A percentile compares a stretch with the other conserved stretches of the same genome.
phyloP scores from a whole-genome alignment of 1,284 basidiomycete genomes.

The Takashimella tepidaria region DNA sequence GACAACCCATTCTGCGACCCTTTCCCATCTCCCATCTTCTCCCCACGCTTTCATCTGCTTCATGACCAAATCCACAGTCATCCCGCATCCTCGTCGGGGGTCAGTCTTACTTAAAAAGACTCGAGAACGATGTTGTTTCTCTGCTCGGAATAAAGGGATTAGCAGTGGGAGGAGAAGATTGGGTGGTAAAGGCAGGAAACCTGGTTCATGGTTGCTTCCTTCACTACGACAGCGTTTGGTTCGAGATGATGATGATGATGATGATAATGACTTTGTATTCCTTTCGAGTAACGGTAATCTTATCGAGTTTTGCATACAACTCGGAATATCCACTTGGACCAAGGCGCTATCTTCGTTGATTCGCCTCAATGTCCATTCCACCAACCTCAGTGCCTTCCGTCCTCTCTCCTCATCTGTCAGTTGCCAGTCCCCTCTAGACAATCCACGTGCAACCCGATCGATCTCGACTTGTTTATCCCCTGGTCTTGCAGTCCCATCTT shows the following conservation, averaged over 20 bases:
- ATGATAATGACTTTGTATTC: background rate
- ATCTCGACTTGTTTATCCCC: constrained; percentile 12
- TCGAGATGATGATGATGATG: background rate
- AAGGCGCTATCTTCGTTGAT: constrained; percentile 27
- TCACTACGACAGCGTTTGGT: too few species aligned
- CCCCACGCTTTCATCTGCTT: constrained; percentile 27
- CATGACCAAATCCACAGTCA: constrained; percentile 19
- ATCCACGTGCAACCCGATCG: constrained; percentile 3
- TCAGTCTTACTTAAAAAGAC: constrained; percentile 17
- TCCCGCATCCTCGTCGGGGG: constrained; percentile 20
- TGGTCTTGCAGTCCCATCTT: constrained; percentile 17
- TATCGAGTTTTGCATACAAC: too few species aligned
- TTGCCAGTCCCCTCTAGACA: constrained; percentile 3
- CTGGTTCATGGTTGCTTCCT: constrained; percentile 9
- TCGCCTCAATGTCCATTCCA: constrained; percentile 23
- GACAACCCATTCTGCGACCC: constrained; percentile 30
- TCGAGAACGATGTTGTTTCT: constrained; percentile 10
- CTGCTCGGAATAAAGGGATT: constrained; percentile 17
- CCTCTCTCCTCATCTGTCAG: constrained; percentile 12
- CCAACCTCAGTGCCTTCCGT: constrained; percentile 21
- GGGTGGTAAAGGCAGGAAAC: constrained; percentile 33
- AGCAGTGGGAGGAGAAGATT: constrained; percentile 31
- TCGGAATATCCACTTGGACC: constrained; percentile 19
- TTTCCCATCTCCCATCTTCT: constrained; percentile 39
- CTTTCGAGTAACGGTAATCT: background rate